Evolutionary conservation across 495 filamentous ascomycete species (phyloP).

Genomic region (Trypethelium eluteriae): DNA sequence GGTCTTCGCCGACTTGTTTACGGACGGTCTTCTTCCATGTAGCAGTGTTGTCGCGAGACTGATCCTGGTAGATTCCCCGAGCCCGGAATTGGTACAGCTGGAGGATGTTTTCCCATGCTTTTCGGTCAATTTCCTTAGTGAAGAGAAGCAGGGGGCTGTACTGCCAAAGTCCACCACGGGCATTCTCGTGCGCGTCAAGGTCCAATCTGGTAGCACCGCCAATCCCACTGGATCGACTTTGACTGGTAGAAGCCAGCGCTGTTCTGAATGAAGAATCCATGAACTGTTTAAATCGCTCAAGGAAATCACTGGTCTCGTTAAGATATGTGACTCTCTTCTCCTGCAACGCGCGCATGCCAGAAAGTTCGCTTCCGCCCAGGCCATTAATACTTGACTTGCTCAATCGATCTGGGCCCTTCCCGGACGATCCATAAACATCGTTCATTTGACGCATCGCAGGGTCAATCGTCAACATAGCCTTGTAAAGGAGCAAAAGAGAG

Average conservation of each 20-base stretch:
- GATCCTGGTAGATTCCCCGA: conserved; percentile 67
- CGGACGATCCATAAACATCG: neutral
- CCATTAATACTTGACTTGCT: conserved; percentile 39
- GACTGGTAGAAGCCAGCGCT: conserved; percentile 43
- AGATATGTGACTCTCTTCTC: conserved; percentile 87
- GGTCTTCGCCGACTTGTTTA: conserved; percentile 64
- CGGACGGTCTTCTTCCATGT: conserved; percentile 76
- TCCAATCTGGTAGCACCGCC: conserved; percentile 42
- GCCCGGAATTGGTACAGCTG: conserved; percentile 70
- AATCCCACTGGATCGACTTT: conserved; percentile 12
- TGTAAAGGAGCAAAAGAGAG: conserved; percentile 73
- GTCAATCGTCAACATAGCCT: conserved; percentile 92
- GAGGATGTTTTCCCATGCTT: conserved; percentile 73
- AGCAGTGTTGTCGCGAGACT: conserved; percentile 69
- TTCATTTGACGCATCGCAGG: conserved; percentile 52
- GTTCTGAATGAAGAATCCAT: conserved; percentile 73
- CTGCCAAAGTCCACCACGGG: conserved; percentile 61
- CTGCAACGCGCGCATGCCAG: conserved; percentile 84
- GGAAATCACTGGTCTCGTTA: conserved; percentile 59
- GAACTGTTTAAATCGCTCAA: conserved; percentile 69
- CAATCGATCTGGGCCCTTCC: conserved; percentile 9
- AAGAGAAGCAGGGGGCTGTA: conserved; percentile 82
- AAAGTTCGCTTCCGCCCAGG: conserved; percentile 70
- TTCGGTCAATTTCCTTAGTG: conserved; percentile 66
- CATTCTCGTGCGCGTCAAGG: conserved; percentile 43